phyloP scores from a whole-genome alignment of 2,329 filamentous ascomycete genomes.

The Lasiodiplodia citricola region DNA sequence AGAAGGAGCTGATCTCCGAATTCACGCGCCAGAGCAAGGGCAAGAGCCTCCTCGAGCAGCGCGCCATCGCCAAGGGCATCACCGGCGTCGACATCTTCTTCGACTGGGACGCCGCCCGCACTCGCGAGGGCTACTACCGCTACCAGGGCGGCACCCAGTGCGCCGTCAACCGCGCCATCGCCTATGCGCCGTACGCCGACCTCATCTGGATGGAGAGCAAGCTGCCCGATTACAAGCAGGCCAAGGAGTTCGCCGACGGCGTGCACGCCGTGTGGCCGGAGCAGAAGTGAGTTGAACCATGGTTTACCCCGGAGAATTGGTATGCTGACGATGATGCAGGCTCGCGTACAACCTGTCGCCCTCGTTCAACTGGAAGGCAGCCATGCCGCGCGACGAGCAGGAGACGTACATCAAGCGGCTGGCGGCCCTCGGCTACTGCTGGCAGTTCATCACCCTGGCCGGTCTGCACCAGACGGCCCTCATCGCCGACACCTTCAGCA shows the following conservation, averaged over 20 bases:
- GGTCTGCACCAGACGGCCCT: slow-evolving; percentile 95
- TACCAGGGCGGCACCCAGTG: slow-evolving; percentile 90
- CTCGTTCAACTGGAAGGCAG: slow-evolving; percentile 99
- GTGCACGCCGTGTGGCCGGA: slow-evolving; percentile 95
- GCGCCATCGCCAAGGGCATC: slow-evolving; percentile 76
- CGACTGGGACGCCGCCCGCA: slow-evolving; percentile 93
- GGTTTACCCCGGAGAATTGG: slow-evolving; percentile 1
- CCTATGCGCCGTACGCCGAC: slow-evolving; percentile 91
- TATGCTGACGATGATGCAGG: slow-evolving; percentile 50
- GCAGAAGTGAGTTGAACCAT: slow-evolving; percentile 74
- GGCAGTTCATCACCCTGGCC: slow-evolving; percentile 99
- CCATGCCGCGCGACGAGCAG: slow-evolving; percentile 89
- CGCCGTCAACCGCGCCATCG: slow-evolving; percentile 86
- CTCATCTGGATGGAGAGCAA: slow-evolving; percentile 99
- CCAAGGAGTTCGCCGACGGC: slow-evolving; percentile 88
- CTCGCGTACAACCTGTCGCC: slow-evolving; percentile 98
- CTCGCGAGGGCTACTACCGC: slow-evolving; percentile 93
- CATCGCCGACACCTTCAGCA: slow-evolving; percentile 86
- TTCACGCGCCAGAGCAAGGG: slow-evolving; percentile 75
- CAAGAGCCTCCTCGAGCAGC: slow-evolving; percentile 83
- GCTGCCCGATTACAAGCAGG: slow-evolving; percentile 88
- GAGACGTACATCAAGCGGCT: slow-evolving; percentile 97
- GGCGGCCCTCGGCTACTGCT: slow-evolving; percentile 89
- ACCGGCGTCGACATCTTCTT: slow-evolving; percentile 85
- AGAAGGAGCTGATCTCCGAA: slow-evolving; percentile 67